Evolutionary conservation across 2,329 filamentous ascomycete genomes (phyloP).

Genomic region (Xylariaceae sp.): DNA sequence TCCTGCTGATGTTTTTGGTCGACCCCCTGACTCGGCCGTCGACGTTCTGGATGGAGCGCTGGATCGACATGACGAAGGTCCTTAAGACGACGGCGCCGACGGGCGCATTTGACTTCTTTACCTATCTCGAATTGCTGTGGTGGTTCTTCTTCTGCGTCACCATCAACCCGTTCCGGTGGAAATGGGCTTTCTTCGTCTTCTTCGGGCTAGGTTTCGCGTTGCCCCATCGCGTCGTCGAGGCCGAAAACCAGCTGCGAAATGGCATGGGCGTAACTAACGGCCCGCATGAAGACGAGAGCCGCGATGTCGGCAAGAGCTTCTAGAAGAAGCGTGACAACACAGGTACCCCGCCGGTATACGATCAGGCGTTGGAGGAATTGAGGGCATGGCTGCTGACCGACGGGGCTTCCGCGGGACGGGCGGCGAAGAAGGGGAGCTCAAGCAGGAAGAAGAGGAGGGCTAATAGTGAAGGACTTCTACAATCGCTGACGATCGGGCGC

Average conservation of each 20-base stretch:
- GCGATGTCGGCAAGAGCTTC: conserved; percentile 39
- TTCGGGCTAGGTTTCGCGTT: conserved; percentile 71
- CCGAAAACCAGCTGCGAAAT: conserved; percentile 65
- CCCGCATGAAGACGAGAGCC: conserved; percentile 30
- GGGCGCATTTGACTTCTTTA: conserved; percentile 86
- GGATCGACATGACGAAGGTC: conserved; percentile 81
- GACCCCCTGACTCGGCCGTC: conserved; percentile 76
- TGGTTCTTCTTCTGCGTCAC: conserved; percentile 81
- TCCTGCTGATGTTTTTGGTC: conserved; percentile 82
- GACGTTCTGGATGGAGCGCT: conserved; percentile 76
- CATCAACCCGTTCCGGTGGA: conserved; percentile 87
- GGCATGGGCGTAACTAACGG: conserved; percentile 46
- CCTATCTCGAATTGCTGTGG: conserved; percentile 80
- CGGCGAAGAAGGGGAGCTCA: no score
- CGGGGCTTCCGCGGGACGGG: no score
- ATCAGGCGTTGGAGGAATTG: no score
- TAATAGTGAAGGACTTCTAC: no score
- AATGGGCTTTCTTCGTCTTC: conserved; percentile 84
- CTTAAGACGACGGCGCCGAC: conserved; percentile 72
- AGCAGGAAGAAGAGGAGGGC: no score
- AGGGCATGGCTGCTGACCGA: no score
- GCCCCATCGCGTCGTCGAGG: conserved; percentile 66
- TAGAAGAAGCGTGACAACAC: conserved; percentile 17
- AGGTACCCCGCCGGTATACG: no score
- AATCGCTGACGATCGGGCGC: no score